Conservation (phyloP, 1,284 basidiomycete species). For the Ganoderma sinense region DNA sequence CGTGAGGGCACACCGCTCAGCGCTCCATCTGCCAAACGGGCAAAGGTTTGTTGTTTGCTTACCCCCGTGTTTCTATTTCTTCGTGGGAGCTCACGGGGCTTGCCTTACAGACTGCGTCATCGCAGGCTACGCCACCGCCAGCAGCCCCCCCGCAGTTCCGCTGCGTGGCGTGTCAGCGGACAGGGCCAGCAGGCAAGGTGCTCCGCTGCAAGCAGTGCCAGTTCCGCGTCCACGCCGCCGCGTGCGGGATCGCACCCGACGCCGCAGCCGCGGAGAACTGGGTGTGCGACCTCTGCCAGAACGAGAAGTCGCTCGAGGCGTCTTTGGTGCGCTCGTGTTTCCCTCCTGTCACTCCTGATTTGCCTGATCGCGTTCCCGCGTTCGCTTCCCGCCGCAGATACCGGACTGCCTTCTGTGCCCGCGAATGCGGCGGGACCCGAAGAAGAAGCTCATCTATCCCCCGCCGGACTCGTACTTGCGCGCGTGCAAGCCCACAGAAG, state of each 20-base stretch:
- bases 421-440: conserved; percentile 55
- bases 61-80: neutral
- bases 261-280: conserved; percentile 71
- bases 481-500: conserved; percentile 93
- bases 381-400: conserved; percentile 51
- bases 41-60: conserved; percentile 59
- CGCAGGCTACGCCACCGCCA: conserved; percentile 63
- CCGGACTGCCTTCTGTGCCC: conserved; percentile 81
- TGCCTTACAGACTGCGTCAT: conserved; percentile 53
- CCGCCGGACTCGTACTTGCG: conserved; percentile 78
- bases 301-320: conserved; percentile 79
- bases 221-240: conserved; percentile 74
- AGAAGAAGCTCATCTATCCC: conserved; percentile 52
- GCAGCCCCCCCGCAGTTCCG: conserved; percentile 65
- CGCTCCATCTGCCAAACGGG: conserved; percentile 67
- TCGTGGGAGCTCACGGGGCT: conserved; percentile 1
- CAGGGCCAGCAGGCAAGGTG: conserved; percentile 77
- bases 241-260: conserved; percentile 74
- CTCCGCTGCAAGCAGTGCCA: conserved; percentile 83
- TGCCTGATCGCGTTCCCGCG: conserved; percentile 4
- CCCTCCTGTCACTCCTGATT: neutral
- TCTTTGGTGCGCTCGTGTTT: conserved; percentile 67
- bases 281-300: conserved; percentile 87
- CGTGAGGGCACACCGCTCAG: conserved; percentile 80
- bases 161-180: conserved; percentile 80